Percentiles rank a stretch among this genome's conserved stretches.
These are phyloP conservation scores for Diddensiella transvaalensis DNA, from an alignment of 805 yeast species.

Conservation along the genomic window DNA sequence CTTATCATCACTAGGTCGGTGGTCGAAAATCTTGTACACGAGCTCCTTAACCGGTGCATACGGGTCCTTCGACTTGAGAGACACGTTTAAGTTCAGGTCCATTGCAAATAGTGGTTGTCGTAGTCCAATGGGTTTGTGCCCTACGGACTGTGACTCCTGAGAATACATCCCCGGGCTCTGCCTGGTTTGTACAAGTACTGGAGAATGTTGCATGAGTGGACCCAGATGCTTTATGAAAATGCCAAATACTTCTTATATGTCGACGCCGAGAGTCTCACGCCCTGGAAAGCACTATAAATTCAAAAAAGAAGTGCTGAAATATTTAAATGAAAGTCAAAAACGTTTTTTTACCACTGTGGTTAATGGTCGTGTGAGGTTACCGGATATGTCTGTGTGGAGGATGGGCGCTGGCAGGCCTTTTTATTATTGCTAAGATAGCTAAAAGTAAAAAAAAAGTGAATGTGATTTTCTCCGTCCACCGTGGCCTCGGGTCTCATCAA, in stretches of 20 bases:
- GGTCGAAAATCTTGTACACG: conserved; percentile 13
- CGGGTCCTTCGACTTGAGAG: conserved; percentile 7
- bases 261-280: no score
- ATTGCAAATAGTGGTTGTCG: conserved; percentile 16
- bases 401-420: not conserved
- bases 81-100: conserved; percentile 18
- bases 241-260: no score
- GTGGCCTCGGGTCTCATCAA: not conserved
- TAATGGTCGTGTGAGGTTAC: not conserved
- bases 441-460: not conserved
- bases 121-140: not conserved
- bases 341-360: no score
- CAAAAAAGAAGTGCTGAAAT: no score
- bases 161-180: not conserved
- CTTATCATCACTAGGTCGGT: not conserved
- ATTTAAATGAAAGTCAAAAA: no score
- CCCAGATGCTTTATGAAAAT: no score
- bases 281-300: no score
- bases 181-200: not conserved
- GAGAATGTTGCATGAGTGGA: not conserved
- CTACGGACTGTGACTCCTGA: not conserved
- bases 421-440: no score
- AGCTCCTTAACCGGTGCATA: conserved; percentile 17
- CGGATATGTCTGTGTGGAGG: not conserved
- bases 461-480: no score